These are phyloP conservation scores for Trichoderma sp. DNA, from an alignment of 2,329 filamentous ascomycete species.

Conservation along the genomic window DNA sequence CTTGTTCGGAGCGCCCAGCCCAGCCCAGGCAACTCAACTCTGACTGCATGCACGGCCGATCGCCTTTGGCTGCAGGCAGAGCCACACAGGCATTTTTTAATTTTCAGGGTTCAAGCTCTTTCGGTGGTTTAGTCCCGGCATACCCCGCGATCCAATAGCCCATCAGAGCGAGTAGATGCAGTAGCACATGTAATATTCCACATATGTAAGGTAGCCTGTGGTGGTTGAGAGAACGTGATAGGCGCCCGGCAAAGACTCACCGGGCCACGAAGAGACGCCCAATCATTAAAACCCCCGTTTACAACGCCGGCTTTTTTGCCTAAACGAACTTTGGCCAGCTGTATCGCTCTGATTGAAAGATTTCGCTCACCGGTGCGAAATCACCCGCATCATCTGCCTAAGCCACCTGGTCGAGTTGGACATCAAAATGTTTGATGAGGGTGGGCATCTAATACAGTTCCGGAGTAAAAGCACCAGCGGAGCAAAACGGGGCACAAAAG, in stretches of 20 bases:
- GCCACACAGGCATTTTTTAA: neutral
- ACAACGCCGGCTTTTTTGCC: neutral
- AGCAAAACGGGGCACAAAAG: neutral
- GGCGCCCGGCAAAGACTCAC: neutral
- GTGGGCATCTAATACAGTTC: neutral
- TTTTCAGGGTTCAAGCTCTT: neutral
- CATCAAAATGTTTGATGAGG: neutral
- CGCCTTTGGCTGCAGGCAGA: neutral
- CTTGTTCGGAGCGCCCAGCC: neutral
- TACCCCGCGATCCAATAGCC: neutral
- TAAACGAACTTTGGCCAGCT: constrained; percentile 12
- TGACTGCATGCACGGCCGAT: constrained; percentile 18
- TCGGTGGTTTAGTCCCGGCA: neutral
- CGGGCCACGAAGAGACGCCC: neutral
- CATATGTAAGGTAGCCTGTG: neutral
- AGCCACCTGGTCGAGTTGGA: neutral
- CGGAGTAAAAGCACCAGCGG: neutral
- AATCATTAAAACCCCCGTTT: neutral
- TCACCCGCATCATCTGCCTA: constrained; percentile 16
- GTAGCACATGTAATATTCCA: neutral
- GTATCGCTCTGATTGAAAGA: constrained; percentile 9
- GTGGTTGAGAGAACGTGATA: neutral
- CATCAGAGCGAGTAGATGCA: neutral
- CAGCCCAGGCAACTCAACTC: neutral
- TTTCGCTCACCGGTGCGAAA: neutral